Evolutionary conservation across 192 early-diverging fungal genomes (phyloP).

Genomic region (Backusella tarrabulga): DNA sequence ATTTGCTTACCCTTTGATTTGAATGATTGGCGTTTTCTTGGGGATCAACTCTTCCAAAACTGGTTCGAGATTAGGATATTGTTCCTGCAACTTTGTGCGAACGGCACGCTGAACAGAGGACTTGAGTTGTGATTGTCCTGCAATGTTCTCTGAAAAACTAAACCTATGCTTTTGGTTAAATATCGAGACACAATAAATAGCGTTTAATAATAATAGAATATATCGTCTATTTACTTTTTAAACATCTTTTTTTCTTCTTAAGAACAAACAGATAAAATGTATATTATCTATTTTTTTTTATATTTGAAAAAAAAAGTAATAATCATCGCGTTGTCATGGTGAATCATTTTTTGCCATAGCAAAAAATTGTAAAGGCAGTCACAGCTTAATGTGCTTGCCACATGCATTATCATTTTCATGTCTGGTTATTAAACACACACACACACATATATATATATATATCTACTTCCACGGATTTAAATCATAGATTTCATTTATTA

Average conservation of each 20-base stretch:
- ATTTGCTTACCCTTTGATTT: conserved; percentile 79
- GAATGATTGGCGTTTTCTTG: conserved; percentile 87
- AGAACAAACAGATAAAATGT: background rate
- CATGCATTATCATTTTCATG: background rate
- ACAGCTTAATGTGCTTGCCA: background rate
- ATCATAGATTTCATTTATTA: no score
- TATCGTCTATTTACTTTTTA: conserved; percentile 21
- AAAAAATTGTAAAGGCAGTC: background rate
- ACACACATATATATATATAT: no score
- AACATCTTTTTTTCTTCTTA: conserved; percentile 10
- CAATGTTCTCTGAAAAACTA: conserved; percentile 74
- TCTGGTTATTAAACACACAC: no score
- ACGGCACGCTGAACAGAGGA: conserved; percentile 87
- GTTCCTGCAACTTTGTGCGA: conserved; percentile 80
- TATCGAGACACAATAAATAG: background rate
- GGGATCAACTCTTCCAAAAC: conserved; percentile 93
- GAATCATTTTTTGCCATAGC: background rate
- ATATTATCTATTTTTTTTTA: background rate
- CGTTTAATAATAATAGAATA: background rate
- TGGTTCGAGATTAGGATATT: conserved; percentile 84
- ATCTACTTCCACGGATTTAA: no score
- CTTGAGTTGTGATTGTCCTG: conserved; percentile 87
- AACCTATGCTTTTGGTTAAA: conserved; percentile 46
- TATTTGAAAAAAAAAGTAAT: background rate
- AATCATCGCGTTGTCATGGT: background rate